Percentiles rank a stretch among this genome's conserved stretches.
These are phyloP conservation scores for Globisporangium middletonii DNA, from an alignment of 352 stramenopile genomes.

Conservation along the genomic window DNA sequence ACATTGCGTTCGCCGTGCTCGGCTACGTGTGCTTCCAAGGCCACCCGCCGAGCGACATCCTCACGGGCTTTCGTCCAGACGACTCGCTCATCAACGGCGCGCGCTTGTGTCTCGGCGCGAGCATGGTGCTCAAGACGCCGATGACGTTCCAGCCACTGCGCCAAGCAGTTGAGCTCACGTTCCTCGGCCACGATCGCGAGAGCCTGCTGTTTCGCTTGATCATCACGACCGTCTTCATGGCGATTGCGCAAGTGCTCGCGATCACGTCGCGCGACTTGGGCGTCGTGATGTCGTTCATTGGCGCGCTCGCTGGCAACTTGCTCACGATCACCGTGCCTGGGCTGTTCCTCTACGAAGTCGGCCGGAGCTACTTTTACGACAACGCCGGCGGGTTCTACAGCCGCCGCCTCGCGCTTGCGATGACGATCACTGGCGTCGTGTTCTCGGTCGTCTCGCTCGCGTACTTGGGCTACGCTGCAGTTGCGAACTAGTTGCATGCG, in stretches of 20 bases:
- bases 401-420: constrained; percentile 38
- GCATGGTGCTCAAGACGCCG: constrained; percentile 78
- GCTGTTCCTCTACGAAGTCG: constrained; percentile 71
- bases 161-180: constrained; percentile 68
- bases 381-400: constrained; percentile 41
- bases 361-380: constrained; percentile 46
- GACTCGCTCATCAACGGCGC: constrained; percentile 77
- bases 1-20: constrained; percentile 59
- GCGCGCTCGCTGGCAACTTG: constrained; percentile 63
- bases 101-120: constrained; percentile 59
- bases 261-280: constrained; percentile 58
- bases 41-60: constrained; percentile 77
- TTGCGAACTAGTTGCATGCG: constrained; percentile 20
- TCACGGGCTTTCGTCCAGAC: constrained; percentile 64
- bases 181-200: constrained; percentile 63
- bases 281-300: constrained; percentile 74
- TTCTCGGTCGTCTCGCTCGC: constrained; percentile 63
- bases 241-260: constrained; percentile 53
- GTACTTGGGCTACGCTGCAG: constrained; percentile 59
- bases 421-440: constrained; percentile 40
- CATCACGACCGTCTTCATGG: constrained; percentile 68
- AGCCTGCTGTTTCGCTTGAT: constrained; percentile 58
- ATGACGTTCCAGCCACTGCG: constrained; percentile 84
- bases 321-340: constrained; percentile 67
- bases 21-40: constrained; percentile 79